phyloP scores from a whole-genome alignment of 345 rosid genomes.

The Ricinus communis region DNA sequence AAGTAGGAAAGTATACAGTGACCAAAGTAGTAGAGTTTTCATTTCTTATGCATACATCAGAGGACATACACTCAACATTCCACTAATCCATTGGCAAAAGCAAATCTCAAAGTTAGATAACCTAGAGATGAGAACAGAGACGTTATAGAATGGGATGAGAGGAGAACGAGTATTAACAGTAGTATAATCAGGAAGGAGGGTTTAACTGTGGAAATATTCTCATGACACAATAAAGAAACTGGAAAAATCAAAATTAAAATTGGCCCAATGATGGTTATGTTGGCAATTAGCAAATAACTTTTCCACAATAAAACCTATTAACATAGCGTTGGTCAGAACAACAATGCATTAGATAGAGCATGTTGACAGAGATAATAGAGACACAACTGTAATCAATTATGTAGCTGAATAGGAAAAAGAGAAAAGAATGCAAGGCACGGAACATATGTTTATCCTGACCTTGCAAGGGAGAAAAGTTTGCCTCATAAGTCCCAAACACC shows the following conservation, averaged over 20 bases:
- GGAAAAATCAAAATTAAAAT: too few species aligned
- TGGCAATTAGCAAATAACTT: not conserved
- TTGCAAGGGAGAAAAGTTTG: not conserved
- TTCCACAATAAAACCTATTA: not conserved
- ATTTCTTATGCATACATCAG: not conserved
- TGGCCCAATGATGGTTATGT: not conserved
- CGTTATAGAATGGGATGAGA: not conserved
- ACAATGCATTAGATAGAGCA: too few species aligned
- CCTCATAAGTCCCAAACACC: not conserved
- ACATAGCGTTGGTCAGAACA: too few species aligned
- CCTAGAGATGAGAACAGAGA: not conserved
- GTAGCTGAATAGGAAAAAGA: not conserved
- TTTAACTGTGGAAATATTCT: not conserved
- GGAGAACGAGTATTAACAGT: too few species aligned
- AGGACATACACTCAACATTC: not conserved
- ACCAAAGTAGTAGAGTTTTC: not conserved
- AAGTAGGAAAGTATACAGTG: not conserved
- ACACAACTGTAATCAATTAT: not conserved
- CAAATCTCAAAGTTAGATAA: not conserved
- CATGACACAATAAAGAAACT: not conserved
- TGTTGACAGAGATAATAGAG: not conserved
- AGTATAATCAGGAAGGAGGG: not conserved
- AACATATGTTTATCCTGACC: not conserved
- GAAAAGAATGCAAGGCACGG: not conserved
- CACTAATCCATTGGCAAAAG: not conserved